Evolutionary conservation across 2,329 filamentous ascomycete genomes (phyloP).

Genomic region (Phialocephala sp.): DNA sequence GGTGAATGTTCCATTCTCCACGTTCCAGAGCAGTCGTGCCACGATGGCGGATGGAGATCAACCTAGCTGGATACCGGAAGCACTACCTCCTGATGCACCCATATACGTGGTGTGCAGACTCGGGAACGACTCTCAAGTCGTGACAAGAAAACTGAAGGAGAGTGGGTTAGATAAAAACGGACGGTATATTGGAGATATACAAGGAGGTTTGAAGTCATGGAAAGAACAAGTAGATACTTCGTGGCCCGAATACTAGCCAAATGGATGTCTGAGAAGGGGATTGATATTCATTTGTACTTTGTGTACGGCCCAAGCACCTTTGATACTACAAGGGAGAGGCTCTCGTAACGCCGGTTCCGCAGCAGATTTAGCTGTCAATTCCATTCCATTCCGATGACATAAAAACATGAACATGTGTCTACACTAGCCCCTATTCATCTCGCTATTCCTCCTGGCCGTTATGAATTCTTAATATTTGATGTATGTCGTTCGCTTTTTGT

Average conservation of each 20-base stretch:
- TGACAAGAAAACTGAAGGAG: slow-evolving; percentile 68
- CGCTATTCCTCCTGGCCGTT: slow-evolving; percentile 3
- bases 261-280: slow-evolving; percentile 2
- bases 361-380: slow-evolving; percentile 21
- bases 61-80: slow-evolving; percentile 47
- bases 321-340: slow-evolving; percentile 36
- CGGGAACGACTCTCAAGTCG: slow-evolving; percentile 80
- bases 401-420: slow-evolving; percentile 9
- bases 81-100: slow-evolving; percentile 51
- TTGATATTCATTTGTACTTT: slow-evolving; percentile 20
- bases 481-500: slow-evolving; percentile 69
- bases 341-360: slow-evolving; percentile 28
- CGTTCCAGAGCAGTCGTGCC: slow-evolving; percentile 44
- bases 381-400: slow-evolving; percentile 22
- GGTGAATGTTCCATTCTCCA: slow-evolving; percentile 74
- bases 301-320: slow-evolving; percentile 2
- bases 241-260: slow-evolving; percentile 59
- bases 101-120: slow-evolving; percentile 77
- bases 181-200: slow-evolving; percentile 71
- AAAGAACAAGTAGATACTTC: slow-evolving; percentile 66
- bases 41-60: slow-evolving; percentile 20
- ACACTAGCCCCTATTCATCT: slow-evolving; percentile 1
- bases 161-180: slow-evolving; percentile 53
- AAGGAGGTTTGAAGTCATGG: slow-evolving; percentile 76
- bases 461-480: slow-evolving; percentile 27